Base-by-base conservation (phyloP, 2,329 filamentous ascomycete genomes). In the Chaetomium sp. region DNA sequence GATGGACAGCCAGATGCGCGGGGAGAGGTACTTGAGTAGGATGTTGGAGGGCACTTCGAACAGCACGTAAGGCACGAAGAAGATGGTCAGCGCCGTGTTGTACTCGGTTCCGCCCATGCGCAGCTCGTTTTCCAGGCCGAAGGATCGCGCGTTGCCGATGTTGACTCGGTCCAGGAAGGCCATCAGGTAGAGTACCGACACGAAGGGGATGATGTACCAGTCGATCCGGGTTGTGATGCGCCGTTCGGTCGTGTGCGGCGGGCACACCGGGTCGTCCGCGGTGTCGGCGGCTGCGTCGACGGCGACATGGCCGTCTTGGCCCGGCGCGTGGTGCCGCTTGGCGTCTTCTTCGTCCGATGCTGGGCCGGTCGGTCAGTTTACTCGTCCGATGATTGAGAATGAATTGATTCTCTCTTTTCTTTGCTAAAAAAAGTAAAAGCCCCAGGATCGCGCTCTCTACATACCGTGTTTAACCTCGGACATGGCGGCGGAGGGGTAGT, bases 31-130 rank as follows among this genome's bases (percentile, higher is more conserved):
- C 73, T 91, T 91, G 49, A 91, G 73, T 34, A 90, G 71, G 53
- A 91, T 80, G 66, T 88, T 88, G 61, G 83, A 86, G 0, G 85
- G 86, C 54, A 91, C 88, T 73, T 89, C 85, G 63, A 81, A 79
- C 53, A 88, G 65, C 63, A 88, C 76, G 67, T 91, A 92, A 1
- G 88, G 87, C 1, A 91, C 80, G 70, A 91, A 92, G 74, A 92
- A 91, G 65, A 91, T 89, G 55, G 86, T 87, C 58, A 91, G 75
- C 1, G 85, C 85, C 11, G 84, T 88, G 69, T 90, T 91, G 72
- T 88, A 91, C 65, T 88, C 74, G 5, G 73, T 71, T 44, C 74
- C 74, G 42, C 46, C 69, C 34, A 91, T 78, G 3, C 74, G 59
- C 5, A 92, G 75, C 60, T 91, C 88, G 9, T 76, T 65, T 33